A percentile compares a stretch with the other conserved stretches of the same genome.
These are phyloP conservation scores for Epichloe typhina DNA, from an alignment of 2,329 filamentous ascomycete genomes.

Conservation along the genomic window DNA sequence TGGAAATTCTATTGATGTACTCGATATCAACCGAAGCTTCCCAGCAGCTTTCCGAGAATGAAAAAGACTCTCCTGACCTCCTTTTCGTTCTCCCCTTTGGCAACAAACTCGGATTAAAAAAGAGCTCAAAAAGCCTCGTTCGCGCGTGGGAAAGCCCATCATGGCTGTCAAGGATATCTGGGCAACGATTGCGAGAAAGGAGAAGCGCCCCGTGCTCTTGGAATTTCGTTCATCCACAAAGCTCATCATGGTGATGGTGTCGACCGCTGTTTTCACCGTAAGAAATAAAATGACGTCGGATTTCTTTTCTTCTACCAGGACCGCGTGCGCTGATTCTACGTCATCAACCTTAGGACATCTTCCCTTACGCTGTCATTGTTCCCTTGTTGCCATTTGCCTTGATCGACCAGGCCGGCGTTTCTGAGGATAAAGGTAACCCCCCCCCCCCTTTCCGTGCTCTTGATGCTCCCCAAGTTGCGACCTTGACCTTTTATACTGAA, in stretches of 20 bases:
- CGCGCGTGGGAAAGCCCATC: neutral
- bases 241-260: conserved; percentile 19
- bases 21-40: neutral
- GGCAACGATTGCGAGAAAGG: conserved; percentile 5
- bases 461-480: neutral
- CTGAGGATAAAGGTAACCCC: conserved; percentile 8
- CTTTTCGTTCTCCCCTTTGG: neutral
- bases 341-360: conserved; percentile 17
- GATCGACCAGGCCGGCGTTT: conserved; percentile 13
- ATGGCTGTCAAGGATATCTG: conserved; percentile 10
- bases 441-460: no score
- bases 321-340: neutral
- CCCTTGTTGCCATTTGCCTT: conserved; percentile 21
- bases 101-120: neutral
- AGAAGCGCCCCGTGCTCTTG: conserved; percentile 16
- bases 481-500: neutral
- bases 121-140: conserved; percentile 3
- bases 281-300: neutral
- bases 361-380: conserved; percentile 22
- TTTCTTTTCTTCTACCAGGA: neutral
- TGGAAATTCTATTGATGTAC: neutral
- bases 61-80: neutral
- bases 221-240: conserved; percentile 18
- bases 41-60: neutral
- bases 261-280: conserved; percentile 23